Evolutionary conservation across 2,329 filamentous ascomycete species (phyloP).

Genomic region (Stenocarpella maydis): DNA sequence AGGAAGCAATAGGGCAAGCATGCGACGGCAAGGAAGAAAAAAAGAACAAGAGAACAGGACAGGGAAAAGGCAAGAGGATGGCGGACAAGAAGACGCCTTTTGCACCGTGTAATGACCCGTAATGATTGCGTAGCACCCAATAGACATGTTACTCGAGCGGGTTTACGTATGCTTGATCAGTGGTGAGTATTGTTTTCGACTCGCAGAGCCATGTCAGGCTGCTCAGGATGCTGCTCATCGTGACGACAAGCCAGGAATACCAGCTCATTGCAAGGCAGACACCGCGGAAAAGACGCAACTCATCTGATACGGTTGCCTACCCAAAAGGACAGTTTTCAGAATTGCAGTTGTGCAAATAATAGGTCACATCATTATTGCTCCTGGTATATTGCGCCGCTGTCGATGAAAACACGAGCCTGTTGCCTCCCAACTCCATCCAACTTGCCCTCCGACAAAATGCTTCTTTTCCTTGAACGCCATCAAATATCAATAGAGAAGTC

Average conservation of each 20-base stretch:
- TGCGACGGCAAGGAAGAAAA: not conserved
- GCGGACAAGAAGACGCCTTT: not conserved
- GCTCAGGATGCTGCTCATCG: not conserved
- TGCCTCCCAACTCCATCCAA: slow-evolving; percentile 19
- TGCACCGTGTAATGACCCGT: slow-evolving; percentile 21
- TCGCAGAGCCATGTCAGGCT: not conserved
- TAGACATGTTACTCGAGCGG: not conserved
- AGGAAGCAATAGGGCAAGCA: not conserved
- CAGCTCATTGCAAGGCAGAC: not conserved
- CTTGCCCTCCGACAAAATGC: slow-evolving; percentile 26
- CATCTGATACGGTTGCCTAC: no score
- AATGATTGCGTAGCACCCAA: slow-evolving; percentile 9
- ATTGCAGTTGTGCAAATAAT: not conserved
- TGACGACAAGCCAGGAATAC: no score
- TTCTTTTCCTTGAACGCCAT: slow-evolving; percentile 31
- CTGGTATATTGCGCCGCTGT: slow-evolving; percentile 10
- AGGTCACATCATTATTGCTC: slow-evolving; percentile 7
- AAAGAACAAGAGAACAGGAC: not conserved
- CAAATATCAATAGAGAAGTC: not conserved
- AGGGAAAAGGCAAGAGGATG: not conserved
- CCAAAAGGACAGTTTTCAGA: not conserved
- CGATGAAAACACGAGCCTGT: slow-evolving; percentile 8
- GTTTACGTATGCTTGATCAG: no score
- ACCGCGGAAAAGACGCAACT: not conserved
- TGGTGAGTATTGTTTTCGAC: no score